Conservation (phyloP, 1,139 yeast genomes). For the Yamadazyma jaroonii region DNA sequence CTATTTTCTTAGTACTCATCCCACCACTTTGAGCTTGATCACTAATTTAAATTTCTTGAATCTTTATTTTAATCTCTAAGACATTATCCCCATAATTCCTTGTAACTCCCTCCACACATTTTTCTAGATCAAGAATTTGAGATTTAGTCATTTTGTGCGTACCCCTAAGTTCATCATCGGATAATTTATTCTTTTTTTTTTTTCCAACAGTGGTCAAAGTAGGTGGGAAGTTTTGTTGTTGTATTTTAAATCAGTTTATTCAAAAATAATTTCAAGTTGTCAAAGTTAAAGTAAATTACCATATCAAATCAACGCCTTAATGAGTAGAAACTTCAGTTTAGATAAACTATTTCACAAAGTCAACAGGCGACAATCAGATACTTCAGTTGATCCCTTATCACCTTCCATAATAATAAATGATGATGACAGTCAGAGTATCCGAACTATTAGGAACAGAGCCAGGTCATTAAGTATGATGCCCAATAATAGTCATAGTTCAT, state of each 20-base stretch:
- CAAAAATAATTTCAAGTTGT: no score
- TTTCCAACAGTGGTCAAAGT: not conserved
- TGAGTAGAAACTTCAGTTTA: slow-evolving; percentile 11
- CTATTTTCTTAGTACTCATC: no score
- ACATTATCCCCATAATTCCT: no score
- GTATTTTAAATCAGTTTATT: no score
- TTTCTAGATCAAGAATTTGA: not conserved
- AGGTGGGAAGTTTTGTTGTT: no score
- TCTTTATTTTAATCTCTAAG: no score
- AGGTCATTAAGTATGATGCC: slow-evolving; percentile 15
- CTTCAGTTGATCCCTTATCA: slow-evolving; percentile 11
- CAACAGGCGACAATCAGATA: slow-evolving; percentile 17
- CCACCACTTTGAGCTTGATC: no score
- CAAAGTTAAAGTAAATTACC: not conserved
- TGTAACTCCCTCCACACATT: no score
- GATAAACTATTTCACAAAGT: slow-evolving; percentile 15
- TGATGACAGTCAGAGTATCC: slow-evolving; percentile 5
- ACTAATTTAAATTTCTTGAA: no score
- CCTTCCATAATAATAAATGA: slow-evolving; percentile 8
- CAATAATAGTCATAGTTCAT: slow-evolving; percentile 4
- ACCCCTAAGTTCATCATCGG: not conserved
- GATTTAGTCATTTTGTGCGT: not conserved
- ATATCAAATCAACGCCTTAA: not conserved
- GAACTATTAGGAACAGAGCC: slow-evolving; percentile 12
- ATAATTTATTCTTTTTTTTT: not conserved